Percentiles rank a stretch among this genome's conserved stretches.
These are phyloP conservation scores for Ganoderma sinense DNA, from an alignment of 1,284 basidiomycete genomes.

Conservation along the genomic window DNA sequence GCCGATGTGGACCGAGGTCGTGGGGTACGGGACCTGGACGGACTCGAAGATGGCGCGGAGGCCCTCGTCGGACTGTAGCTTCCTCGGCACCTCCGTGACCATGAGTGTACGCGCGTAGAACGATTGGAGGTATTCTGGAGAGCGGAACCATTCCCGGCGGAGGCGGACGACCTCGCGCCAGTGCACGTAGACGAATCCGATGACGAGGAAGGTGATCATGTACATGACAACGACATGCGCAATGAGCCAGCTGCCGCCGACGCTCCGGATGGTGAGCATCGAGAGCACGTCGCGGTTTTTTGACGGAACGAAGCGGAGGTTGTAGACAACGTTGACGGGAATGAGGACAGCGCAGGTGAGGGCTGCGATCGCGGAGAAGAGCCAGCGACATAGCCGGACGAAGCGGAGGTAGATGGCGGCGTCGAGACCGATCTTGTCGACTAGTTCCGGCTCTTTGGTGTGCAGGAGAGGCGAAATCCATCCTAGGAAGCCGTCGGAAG, in stretches of 20 bases:
- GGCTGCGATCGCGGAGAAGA: slow-evolving; percentile 75
- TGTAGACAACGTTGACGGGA: slow-evolving; percentile 81
- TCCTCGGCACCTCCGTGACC: slow-evolving; percentile 77
- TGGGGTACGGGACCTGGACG: slow-evolving; percentile 83
- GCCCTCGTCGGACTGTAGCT: slow-evolving; percentile 80
- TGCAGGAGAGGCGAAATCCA: slow-evolving; percentile 91
- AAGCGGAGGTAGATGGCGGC: slow-evolving; percentile 95
- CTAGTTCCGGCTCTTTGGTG: slow-evolving; percentile 87
- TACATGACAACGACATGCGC: slow-evolving; percentile 82
- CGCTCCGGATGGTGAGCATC: slow-evolving; percentile 82
- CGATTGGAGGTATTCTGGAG: slow-evolving; percentile 76
- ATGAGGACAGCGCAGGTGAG: slow-evolving; percentile 81
- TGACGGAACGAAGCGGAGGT: slow-evolving; percentile 63
- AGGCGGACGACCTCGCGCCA: slow-evolving; percentile 79
- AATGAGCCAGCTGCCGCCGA: slow-evolving; percentile 72
- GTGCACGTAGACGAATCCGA: slow-evolving; percentile 72
- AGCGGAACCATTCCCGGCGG: slow-evolving; percentile 77
- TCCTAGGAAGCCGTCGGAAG: slow-evolving; percentile 83
- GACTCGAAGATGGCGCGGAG: slow-evolving; percentile 75
- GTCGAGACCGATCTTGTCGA: slow-evolving; percentile 93
- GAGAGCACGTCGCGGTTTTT: slow-evolving; percentile 68
- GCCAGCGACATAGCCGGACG: slow-evolving; percentile 84
- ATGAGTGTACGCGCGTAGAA: slow-evolving; percentile 85
- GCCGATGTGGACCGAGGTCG: slow-evolving; percentile 85
- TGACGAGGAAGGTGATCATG: slow-evolving; percentile 72